These are phyloP conservation scores for Kluyveromyces dobzhanskii DNA, from an alignment of 805 yeast species.

Conservation along the genomic window DNA sequence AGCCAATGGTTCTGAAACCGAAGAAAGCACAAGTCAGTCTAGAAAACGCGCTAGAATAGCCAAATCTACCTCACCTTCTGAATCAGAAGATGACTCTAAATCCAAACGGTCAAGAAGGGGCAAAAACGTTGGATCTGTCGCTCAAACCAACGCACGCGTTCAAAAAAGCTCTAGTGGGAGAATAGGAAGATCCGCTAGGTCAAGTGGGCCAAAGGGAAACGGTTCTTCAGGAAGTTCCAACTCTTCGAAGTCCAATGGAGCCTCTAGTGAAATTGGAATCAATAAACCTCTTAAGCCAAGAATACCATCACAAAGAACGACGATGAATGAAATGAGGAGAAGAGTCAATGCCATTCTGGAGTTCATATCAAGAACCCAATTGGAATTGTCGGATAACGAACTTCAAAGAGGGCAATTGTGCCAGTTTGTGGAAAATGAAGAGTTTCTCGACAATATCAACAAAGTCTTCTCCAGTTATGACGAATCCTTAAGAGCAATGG, in stretches of 20 bases:
- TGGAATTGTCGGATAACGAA: slow-evolving; percentile 72
- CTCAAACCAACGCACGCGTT: slow-evolving; percentile 3
- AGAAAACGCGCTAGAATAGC: slow-evolving; percentile 8
- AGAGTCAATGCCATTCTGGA: slow-evolving; percentile 86
- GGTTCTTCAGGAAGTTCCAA: slow-evolving; percentile 3
- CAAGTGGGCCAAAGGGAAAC: not conserved
- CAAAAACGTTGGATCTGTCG: slow-evolving; percentile 4
- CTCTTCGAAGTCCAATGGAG: not conserved
- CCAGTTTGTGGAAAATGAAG: slow-evolving; percentile 37
- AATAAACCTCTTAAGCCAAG: slow-evolving; percentile 78
- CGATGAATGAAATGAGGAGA: slow-evolving; percentile 76
- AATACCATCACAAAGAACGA: slow-evolving; percentile 65
- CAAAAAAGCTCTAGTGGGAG: slow-evolving; percentile 5
- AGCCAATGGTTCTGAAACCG: not conserved
- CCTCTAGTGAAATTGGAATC: slow-evolving; percentile 36
- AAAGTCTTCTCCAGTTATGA: slow-evolving; percentile 42
- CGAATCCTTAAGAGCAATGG: slow-evolving; percentile 59
- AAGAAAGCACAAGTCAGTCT: not conserved
- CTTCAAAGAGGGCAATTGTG: slow-evolving; percentile 44
- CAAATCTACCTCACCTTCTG: slow-evolving; percentile 7
- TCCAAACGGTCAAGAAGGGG: slow-evolving; percentile 1
- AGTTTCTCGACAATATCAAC: slow-evolving; percentile 32
- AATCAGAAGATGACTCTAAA: slow-evolving; percentile 2
- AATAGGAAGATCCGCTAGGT: slow-evolving; percentile 3
- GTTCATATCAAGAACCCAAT: slow-evolving; percentile 79